Conservation (phyloP, 2,329 filamentous ascomycete genomes). For the Trichophaea hybrida region DNA sequence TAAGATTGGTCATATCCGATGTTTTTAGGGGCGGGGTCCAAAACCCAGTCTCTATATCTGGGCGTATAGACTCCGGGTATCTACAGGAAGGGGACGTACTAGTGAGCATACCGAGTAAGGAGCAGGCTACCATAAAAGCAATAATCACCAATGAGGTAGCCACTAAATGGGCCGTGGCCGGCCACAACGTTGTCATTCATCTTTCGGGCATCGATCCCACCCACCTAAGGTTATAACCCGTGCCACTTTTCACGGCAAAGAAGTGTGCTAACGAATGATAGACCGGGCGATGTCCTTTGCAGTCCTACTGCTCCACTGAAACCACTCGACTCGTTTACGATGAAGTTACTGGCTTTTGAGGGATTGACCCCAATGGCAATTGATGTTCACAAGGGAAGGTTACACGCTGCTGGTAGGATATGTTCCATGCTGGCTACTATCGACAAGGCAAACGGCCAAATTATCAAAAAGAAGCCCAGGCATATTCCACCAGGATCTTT, state of each 20-base stretch:
- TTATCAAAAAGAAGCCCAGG: slow-evolving; percentile 68
- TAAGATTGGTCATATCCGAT: slow-evolving; percentile 77
- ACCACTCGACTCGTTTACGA: slow-evolving; percentile 58
- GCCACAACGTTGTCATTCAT: slow-evolving; percentile 75
- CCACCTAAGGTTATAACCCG: slow-evolving; percentile 42
- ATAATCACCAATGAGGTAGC: slow-evolving; percentile 60
- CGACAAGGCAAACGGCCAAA: slow-evolving; percentile 63
- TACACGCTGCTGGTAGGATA: slow-evolving; percentile 66
- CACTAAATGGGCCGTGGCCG: slow-evolving; percentile 80
- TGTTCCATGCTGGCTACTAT: slow-evolving; percentile 55
- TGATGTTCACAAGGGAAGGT: slow-evolving; percentile 71
- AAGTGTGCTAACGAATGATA: slow-evolving; percentile 24
- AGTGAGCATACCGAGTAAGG: slow-evolving; percentile 63
- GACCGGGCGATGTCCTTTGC: slow-evolving; percentile 77
- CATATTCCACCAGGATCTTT: slow-evolving; percentile 67
- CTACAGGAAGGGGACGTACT: slow-evolving; percentile 73
- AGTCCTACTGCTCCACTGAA: slow-evolving; percentile 50
- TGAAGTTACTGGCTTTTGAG: slow-evolving; percentile 80
- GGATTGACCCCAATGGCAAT: slow-evolving; percentile 77
- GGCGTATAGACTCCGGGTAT: slow-evolving; percentile 70
- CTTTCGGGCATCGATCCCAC: slow-evolving; percentile 71
- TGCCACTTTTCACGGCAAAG: neutral
- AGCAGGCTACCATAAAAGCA: slow-evolving; percentile 67
- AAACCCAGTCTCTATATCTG: slow-evolving; percentile 71
- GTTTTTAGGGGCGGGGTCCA: slow-evolving; percentile 67